Evolutionary conservation across 352 stramenopile species (phyloP), one percentile per base, ranked within the genome.

Genomic region (Globisporangium cylindrosporum): DNA sequence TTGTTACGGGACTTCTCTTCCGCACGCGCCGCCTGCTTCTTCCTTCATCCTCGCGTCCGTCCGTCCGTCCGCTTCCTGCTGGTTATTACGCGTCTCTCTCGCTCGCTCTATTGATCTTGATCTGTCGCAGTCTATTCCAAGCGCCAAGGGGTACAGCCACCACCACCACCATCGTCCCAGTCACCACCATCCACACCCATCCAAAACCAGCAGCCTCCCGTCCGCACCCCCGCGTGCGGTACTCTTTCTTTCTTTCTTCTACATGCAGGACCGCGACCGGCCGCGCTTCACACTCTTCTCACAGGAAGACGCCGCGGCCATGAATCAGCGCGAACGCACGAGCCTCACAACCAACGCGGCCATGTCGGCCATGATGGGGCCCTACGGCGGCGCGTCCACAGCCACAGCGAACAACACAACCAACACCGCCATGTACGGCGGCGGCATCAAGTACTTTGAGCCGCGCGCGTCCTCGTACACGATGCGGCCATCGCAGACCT

Each of bases 201-300:
- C 43, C 18, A 49, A n/a, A 48, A 1, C 18, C 18, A 43, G 36
- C 36, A 32, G 29, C 29, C 29, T 48, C 41, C 38, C 41, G 41
- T 0, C 14, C 43, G 18, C 43, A 49, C 36, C 36, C 36, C 36
- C 36, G 36, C 43, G 43, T 22, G 43, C 43, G 43, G n/a, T 49
- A 49, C 43, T 49, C 43, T 49, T 49, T 18, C 43, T 48, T n/a
- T 43, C 10, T 48, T n/a, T 43, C 36, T 20, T 48, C n/a, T 51
- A 58, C 59, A 73, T 73, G 67, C 51, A 66, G 57, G 63, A 70
- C 15, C 55, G 62, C 46, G 77, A 91, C 27, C 80, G 80, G 51
- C 81, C 87, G 72, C 81, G 83, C 58, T 77, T 93, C 69, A 92
- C 82, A 12, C 78, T 93, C 46, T 90, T 93, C 64, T 86, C 86